phyloP scores from a whole-genome alignment of 2,329 filamentous ascomycete genomes.

The Pyrenophora tritici-repentis region DNA sequence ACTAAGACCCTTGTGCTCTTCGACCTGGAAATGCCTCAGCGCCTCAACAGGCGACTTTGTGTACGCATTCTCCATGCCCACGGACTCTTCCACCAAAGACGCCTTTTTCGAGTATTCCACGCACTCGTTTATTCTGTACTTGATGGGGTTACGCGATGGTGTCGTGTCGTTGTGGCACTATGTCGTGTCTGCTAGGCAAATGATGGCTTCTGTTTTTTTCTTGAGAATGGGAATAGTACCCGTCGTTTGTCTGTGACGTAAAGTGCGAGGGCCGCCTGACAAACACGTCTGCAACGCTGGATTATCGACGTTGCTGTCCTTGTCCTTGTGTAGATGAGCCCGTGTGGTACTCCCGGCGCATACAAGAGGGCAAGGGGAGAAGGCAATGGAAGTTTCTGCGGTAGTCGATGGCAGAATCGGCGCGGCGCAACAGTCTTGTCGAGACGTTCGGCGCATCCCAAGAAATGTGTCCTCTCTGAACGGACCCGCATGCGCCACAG shows the following conservation, averaged over 20 bases:
- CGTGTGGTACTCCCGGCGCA: conserved; percentile 2
- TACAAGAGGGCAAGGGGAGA: conserved; percentile 2
- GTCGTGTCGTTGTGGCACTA: conserved; percentile 5
- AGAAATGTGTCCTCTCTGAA: conserved; percentile 21
- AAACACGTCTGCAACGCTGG: not conserved
- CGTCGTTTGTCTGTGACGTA: conserved; percentile 8
- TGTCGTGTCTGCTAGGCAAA: not conserved
- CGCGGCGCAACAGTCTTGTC: conserved; percentile 16
- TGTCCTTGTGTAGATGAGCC: no score
- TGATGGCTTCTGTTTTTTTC: not conserved
- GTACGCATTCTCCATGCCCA: conserved; percentile 60
- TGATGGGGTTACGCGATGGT: conserved; percentile 6
- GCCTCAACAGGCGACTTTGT: conserved; percentile 55
- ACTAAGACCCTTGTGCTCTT: conserved; percentile 57
- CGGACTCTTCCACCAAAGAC: conserved; percentile 8
- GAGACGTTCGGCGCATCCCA: conserved; percentile 10
- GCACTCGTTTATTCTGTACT: not conserved
- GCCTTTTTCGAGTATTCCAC: conserved; percentile 1
- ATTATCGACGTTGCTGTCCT: not conserved
- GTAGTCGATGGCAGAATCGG: conserved; percentile 10
- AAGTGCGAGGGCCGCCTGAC: not conserved
- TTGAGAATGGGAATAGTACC: not conserved
- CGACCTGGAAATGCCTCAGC: conserved; percentile 58
- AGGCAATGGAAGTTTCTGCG: conserved; percentile 11
- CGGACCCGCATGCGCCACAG: conserved; percentile 15